Evolutionary conservation across 176 grass and related monocot species (phyloP).

Genomic region (Calamus simplicifolius): DNA sequence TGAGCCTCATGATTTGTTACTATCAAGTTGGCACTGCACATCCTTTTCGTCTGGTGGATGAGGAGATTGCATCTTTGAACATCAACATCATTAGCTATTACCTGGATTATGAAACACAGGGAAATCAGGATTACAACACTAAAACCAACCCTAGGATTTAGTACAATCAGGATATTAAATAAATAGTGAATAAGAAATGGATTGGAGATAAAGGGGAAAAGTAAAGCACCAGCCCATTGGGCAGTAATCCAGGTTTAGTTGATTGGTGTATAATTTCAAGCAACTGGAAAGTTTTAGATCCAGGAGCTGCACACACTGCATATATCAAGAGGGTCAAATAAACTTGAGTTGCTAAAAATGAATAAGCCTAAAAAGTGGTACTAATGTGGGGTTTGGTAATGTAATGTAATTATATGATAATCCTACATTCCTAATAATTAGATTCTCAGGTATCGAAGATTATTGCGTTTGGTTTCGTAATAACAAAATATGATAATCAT

Average conservation of each 20-base stretch:
- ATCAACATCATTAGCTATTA: conserved; percentile 95
- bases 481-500: too few species aligned
- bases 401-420: too few species aligned
- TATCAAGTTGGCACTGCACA: conserved; percentile 91
- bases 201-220: not conserved
- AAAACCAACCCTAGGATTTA: too few species aligned
- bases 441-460: too few species aligned
- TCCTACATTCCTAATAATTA: too few species aligned
- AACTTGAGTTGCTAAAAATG: too few species aligned
- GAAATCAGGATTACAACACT: not conserved
- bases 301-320: conserved; percentile 98
- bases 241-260: conserved; percentile 65
- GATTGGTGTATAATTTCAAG: conserved; percentile 96
- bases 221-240: conserved; percentile 60
- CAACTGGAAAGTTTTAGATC: conserved; percentile 98
- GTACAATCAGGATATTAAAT: not conserved
- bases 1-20: conserved; percentile 99
- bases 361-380: too few species aligned
- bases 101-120: conserved; percentile 28
- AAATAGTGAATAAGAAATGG: not conserved
- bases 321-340: not conserved
- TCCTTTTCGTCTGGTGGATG: conserved; percentile 98
- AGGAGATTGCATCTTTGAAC: conserved; percentile 99
- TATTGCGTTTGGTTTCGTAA: too few species aligned
- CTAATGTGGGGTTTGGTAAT: too few species aligned